Conservation (phyloP, 108 stramenopile genomes). For the Cyclotella cryptica region DNA sequence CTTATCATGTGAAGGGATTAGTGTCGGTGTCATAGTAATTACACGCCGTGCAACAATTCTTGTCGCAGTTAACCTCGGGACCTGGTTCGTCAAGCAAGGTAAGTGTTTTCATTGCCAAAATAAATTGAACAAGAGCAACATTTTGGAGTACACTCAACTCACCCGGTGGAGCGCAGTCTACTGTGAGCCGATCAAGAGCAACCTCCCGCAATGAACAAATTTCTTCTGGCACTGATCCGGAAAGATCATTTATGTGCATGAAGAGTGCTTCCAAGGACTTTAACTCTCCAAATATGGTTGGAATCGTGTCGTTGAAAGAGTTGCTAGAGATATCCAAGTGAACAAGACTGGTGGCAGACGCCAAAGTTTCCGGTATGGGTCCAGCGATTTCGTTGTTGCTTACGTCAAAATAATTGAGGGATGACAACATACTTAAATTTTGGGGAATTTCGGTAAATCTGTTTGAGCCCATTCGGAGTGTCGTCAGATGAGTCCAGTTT, state of each 20-base stretch:
- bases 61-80: slow-evolving; percentile 21
- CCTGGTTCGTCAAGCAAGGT: neutral
- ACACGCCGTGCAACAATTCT: slow-evolving; percentile 32
- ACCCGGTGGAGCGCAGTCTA: slow-evolving; percentile 20
- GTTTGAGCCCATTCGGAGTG: slow-evolving; percentile 28
- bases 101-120: no score
- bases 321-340: slow-evolving; percentile 51
- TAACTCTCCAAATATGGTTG: slow-evolving; percentile 41
- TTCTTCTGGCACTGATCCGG: slow-evolving; percentile 57
- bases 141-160: no score
- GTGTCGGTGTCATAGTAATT: slow-evolving; percentile 21
- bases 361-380: slow-evolving; percentile 28
- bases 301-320: slow-evolving; percentile 61
- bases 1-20: slow-evolving; percentile 9
- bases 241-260: slow-evolving; percentile 62
- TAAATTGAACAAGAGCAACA: no score
- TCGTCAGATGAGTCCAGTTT: slow-evolving; percentile 23
- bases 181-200: slow-evolving; percentile 14
- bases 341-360: slow-evolving; percentile 15
- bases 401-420: slow-evolving; percentile 35
- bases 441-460: slow-evolving; percentile 20
- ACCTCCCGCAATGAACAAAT: slow-evolving; percentile 32
- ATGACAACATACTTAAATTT: slow-evolving; percentile 16
- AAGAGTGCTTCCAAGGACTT: slow-evolving; percentile 47
- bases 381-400: slow-evolving; percentile 30